Percentiles rank a stretch among this genome's conserved stretches.
These are phyloP conservation scores for Candida dubliniensis DNA, from an alignment of 1,139 yeast genomes.

Conservation along the genomic window DNA sequence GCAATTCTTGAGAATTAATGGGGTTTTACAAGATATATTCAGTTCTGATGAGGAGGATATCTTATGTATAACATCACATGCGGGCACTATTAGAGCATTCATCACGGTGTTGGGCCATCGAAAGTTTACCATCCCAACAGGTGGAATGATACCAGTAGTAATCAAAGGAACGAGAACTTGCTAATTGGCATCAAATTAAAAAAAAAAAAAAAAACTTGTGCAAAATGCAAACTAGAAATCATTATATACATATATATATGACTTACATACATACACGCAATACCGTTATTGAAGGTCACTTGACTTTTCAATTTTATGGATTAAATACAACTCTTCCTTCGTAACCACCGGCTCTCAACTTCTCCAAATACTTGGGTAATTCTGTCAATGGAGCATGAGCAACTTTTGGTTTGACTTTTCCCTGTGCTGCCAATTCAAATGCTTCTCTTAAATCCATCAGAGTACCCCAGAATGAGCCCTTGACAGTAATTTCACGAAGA, in stretches of 20 bases:
- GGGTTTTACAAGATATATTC: slow-evolving; percentile 53
- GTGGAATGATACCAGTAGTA: slow-evolving; percentile 67
- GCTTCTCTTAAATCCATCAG: slow-evolving; percentile 41
- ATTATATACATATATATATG: neutral
- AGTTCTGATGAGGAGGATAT: slow-evolving; percentile 38
- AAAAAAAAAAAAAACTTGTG: too few relatives aligned
- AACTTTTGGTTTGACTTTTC: slow-evolving; percentile 37
- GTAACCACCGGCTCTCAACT: slow-evolving; percentile 34
- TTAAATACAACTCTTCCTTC: slow-evolving; percentile 42
- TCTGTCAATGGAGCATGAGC: slow-evolving; percentile 30
- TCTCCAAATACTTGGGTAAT: slow-evolving; percentile 34
- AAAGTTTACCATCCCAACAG: slow-evolving; percentile 57
- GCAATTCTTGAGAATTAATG: slow-evolving; percentile 50
- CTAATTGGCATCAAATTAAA: neutral
- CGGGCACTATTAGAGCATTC: slow-evolving; percentile 62
- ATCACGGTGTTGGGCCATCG: slow-evolving; percentile 60
- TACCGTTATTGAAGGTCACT: neutral
- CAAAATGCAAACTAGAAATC: neutral
- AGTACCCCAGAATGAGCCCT: slow-evolving; percentile 45
- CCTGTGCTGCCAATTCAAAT: slow-evolving; percentile 38
- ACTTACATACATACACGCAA: neutral
- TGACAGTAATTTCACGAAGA: slow-evolving; percentile 36
- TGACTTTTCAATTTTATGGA: slow-evolving; percentile 20
- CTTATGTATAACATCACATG: slow-evolving; percentile 59
- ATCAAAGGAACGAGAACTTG: slow-evolving; percentile 38